Evolutionary conservation across 495 filamentous ascomycete genomes (phyloP), one percentile per base, ranked within the genome.

Genomic region (Symbiotaphrina buchneri): DNA sequence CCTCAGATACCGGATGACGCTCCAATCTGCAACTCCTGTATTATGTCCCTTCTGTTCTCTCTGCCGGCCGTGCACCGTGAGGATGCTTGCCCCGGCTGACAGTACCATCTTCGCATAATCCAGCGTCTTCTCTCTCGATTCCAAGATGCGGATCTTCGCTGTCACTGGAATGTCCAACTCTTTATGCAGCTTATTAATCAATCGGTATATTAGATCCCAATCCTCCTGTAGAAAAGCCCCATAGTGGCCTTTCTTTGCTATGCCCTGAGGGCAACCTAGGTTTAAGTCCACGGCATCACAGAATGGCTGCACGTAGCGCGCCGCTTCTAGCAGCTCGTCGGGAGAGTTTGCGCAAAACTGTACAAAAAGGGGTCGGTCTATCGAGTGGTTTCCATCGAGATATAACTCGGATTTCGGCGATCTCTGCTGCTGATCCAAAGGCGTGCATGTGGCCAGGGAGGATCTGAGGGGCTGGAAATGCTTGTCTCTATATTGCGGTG

Each of bases 281-380:
- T 99, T 99, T 39, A 99, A 55, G 47, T 99, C 90, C 6, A 99
- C 77, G 2, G 84, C 87, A 45, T 99, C 87, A 46, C 83, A 93
- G 52, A 78, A 76, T 0, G 77, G 76, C 2, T 71, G 65, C 0
- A 79, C 81, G 30, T 74, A 57, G 15, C 62, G 56, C 2, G 85
- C 85, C 2, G 85, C 83, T 21, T 59, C 54, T 10, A 93, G 55
- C 3, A 95, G 59, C 29, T 74, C 64, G 20, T 75, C 58, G 0
- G 87, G 79, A 25, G 78, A 59, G 46, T 99, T 95, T 28, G 85
- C 70, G 56, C 90, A 95, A 55, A 99, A 99, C 43, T 99, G 87
- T 7, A 93, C 87, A 45, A 92, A 75, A 5, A 94, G 66, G 3
- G 87, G 87, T 5, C 87, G 66, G 47, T 99, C 87, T 31, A 75